phyloP scores from a whole-genome alignment of 2,329 filamentous ascomycete species.

The Colletotrichum musicola region DNA sequence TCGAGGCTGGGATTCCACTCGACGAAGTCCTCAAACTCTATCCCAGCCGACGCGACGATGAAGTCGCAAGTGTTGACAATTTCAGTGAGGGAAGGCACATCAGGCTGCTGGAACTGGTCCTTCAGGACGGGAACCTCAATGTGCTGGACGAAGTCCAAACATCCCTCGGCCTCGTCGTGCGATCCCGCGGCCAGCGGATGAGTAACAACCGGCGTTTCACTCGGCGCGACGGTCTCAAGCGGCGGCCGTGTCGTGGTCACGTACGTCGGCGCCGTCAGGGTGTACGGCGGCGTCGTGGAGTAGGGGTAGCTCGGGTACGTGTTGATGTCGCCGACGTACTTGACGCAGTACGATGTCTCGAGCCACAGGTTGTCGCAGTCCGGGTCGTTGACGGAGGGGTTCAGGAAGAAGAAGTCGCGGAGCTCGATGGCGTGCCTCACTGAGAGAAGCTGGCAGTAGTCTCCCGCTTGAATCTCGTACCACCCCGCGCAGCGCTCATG shows the following conservation, averaged over 20 bases:
- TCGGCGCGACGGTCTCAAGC: neutral
- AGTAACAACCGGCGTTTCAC: too few relatives aligned
- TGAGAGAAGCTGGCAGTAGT: conserved; percentile 3
- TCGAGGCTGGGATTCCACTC: too few relatives aligned
- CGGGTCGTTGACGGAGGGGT: neutral
- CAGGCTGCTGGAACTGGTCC: too few relatives aligned
- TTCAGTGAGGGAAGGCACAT: too few relatives aligned
- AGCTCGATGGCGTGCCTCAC: conserved; percentile 5
- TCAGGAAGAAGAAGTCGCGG: conserved; percentile 18
- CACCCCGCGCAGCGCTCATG: neutral
- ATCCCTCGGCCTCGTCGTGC: too few relatives aligned
- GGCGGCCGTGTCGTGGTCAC: neutral
- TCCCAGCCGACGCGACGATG: too few relatives aligned
- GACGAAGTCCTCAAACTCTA: too few relatives aligned
- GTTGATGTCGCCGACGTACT: conserved; percentile 33
- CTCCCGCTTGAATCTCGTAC: neutral
- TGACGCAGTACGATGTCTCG: conserved; percentile 16
- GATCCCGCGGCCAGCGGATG: too few relatives aligned
- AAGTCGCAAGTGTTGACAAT: too few relatives aligned
- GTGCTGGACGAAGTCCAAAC: too few relatives aligned
- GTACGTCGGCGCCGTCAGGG: neutral
- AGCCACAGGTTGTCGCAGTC: conserved; percentile 12
- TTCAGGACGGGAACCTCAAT: too few relatives aligned
- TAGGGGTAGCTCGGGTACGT: conserved; percentile 20
- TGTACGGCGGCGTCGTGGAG: neutral